A percentile compares a stretch with the other conserved stretches of the same genome.
Conservation (phyloP, 768 basidiomycete genomes). For the Leccinum fibrillosum region DNA sequence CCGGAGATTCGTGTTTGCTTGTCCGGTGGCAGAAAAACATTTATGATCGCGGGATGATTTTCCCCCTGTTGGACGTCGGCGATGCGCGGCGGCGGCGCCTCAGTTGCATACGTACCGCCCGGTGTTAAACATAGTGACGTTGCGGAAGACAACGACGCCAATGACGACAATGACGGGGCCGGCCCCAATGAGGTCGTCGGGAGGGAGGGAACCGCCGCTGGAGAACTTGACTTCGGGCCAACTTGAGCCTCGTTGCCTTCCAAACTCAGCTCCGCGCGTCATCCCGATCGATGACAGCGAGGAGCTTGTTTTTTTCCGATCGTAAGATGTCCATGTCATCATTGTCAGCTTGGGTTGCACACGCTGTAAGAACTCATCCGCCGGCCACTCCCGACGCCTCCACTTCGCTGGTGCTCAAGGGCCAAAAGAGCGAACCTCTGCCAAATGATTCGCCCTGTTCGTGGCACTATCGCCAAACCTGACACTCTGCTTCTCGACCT, state of each 20-base stretch:
- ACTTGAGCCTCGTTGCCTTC: slow-evolving; percentile 1
- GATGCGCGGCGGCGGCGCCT: not conserved
- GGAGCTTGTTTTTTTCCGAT: slow-evolving; percentile 11
- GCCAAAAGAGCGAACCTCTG: not conserved
- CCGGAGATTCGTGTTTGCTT: slow-evolving; percentile 1
- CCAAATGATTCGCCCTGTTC: not conserved
- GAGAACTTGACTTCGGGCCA: not conserved
- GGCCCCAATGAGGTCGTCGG: not conserved
- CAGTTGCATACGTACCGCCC: not conserved
- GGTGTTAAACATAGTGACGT: not conserved
- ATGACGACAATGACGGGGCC: not conserved
- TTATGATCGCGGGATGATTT: not conserved
- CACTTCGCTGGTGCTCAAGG: not conserved
- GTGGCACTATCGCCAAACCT: not conserved
- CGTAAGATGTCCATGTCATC: slow-evolving; percentile 19
- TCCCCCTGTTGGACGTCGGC: not conserved
- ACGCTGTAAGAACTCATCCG: slow-evolving; percentile 5
- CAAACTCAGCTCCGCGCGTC: slow-evolving; percentile 16
- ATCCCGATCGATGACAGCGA: slow-evolving; percentile 17
- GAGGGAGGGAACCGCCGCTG: not conserved
- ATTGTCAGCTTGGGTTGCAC: not conserved
- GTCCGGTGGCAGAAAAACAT: not conserved
- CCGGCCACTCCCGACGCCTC: not conserved
- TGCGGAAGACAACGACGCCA: not conserved
- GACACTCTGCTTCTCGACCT: slow-evolving; percentile 2